Base-by-base conservation (phyloP, 768 basidiomycete genomes). In the Termitomyces sp. region DNA sequence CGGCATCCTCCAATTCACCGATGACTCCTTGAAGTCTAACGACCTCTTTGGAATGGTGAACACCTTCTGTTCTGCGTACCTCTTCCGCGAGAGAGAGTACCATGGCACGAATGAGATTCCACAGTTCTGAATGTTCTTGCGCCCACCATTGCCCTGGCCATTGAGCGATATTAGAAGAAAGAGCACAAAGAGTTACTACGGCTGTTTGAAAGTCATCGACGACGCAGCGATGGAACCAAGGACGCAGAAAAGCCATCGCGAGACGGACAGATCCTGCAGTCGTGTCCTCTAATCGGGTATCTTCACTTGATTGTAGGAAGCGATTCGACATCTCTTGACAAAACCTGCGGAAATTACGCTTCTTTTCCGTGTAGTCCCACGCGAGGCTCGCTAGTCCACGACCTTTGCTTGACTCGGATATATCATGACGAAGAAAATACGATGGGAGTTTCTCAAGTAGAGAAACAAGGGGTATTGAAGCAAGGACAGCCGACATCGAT, bases 101-200 rank as follows among this genome's bases (percentile, higher is more conserved):
- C 66, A 85, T 82, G 34, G 79, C 76, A 43, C 77, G 76, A 34
- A 87, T 76, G 42, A 87, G 74, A 48, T 79, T 73, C 66, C 74
- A 77, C 62, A 86, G 76, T 70, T 87, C 87, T 5, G 74, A 67
- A 65, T 84, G 84, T 60, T 87, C 82, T 50, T 75, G 77, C 26
- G 77, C 75, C 84, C 87, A 89, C 77, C 80, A 80, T 60, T 79
- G 79, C 21, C 81, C 81, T 22, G 85, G 84, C 87, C 87, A 89
- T 57, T 77, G 75, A 5, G 83, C 80, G 58, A 84, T 79, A 28
- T 73, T 63, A 26, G 76, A 72, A 12, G 83, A 70, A 45, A 85
- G 73, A 3, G 62, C 66, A 43, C 68, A 70, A 32, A 77, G 63
- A 37, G 68, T 71, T 17, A 60, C 58, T 5, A 69, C 71, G 9